Evolutionary conservation across 164 flowering plant species (phyloP), one percentile per base, ranked within the genome.

Genomic region (Sedum album): DNA sequence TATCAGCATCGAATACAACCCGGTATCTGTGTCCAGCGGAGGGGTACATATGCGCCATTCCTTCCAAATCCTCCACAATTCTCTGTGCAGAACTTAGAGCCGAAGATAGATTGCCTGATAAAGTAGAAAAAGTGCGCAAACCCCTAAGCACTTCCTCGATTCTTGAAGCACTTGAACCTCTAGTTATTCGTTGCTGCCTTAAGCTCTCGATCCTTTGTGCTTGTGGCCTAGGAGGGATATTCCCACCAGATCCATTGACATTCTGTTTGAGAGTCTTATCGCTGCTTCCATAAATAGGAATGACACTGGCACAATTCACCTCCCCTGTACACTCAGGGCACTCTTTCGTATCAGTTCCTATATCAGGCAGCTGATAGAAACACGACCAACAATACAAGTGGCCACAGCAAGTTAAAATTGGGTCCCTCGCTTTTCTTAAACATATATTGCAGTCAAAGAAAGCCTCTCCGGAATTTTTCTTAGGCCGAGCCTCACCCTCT

Each of bases 321-420:
- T 84, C 87, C 53, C 83, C 90, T 46, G 70, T 73, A 62, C 93
- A 88, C 5, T 68, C 88, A 0, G 85, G 88, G 64, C 93, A 88
- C 65, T 83, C 86, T 69, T 78, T 86, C 1, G 66, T 71, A 66
- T 78, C 64, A 0, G 81, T 74, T 69, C 80, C 72, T 51, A 75
- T 66, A 68, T 78, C 73, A 4, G 81, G 63, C 76, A 83, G 74
- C 38, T 74, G 82, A 76, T 80, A 86, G 69, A 86, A 79, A 77
- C 94, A 88, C 5, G 82, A 65, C 94, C 94, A 86, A 72, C 94
- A 88, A 69, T 81, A 88, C 77, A 88, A 74, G 71, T 88, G 94
- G 26, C 94, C 94, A 70, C 94, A 88, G 41, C 80, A 79, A 1
- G 94, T 88, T 68, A 86, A 61, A 4, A 86, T 68, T 6, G 94